Base-by-base conservation (phyloP, 2,329 filamentous ascomycete species). In the Penicillium sumatraense region DNA sequence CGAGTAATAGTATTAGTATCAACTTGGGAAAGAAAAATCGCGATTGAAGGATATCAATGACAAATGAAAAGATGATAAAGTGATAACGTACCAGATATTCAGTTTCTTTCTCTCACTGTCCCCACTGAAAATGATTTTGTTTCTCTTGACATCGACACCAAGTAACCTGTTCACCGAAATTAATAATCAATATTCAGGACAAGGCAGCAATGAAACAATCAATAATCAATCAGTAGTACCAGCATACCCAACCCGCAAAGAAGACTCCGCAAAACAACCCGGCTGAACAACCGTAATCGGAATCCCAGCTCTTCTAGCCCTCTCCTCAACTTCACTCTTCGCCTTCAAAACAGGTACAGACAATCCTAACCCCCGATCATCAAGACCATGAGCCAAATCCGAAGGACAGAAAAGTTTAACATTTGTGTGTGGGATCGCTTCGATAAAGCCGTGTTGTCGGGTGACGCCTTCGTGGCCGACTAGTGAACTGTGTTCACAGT, bases 341-440 rank as follows among this genome's bases (percentile, higher is more conserved):
- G 41, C 40, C 7, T 50, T 36, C 13, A 56, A 60, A 2, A 51
- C 31, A 0, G 54, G 51, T 9, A 33, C n/a, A 6, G 27, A 29
- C 1, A 63, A 49, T 2, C 46, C 35, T 21, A 59, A 36, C 1
- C 62, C 59, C 40, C 58, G 55, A 27, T 59, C 53, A 49, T 52
- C 40, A 21, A 55, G 60, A 3, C 60, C 45, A 6, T 47, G 35
- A 10, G 46, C 48, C 6, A 63, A 16, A 40, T 65, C 56, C 0
- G 62, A 65, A 5, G 62, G 60, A 6, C 45, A 36, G 16, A 65
- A 63, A 5, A 65, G 56, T 44, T 53, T 49, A 1, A 65, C 62
- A 20, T 62, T 51, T 0, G 60, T 62, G 8, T 51, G 54, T 2
- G 62, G 52, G 16, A 65, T 60, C 11, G 60, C 62, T 20, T 58